A percentile compares a stretch with the other conserved stretches of the same genome.
Evolutionary conservation across 2,329 filamentous ascomycete species (phyloP).

Genomic region (Mycosphaerella sp.): DNA sequence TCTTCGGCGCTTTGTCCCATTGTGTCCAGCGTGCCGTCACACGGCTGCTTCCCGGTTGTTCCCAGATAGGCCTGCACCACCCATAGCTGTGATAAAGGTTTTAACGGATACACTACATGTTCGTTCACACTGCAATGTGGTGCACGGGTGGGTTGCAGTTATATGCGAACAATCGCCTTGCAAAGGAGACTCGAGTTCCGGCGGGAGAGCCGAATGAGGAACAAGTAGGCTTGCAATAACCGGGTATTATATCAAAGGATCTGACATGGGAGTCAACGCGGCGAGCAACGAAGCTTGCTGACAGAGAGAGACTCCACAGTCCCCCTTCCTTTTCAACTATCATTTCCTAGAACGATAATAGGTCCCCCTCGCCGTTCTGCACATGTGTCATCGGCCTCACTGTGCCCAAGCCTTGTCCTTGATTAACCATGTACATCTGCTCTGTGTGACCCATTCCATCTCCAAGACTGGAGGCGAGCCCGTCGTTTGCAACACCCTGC

Average conservation of each 20-base stretch:
- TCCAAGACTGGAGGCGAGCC: constrained; percentile 36
- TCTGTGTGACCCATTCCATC: constrained; percentile 34
- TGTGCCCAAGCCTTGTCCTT: constrained; percentile 69
- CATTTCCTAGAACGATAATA: constrained; percentile 31
- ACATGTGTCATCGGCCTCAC: constrained; percentile 64
- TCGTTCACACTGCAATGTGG: too few species aligned
- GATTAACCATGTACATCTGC: constrained; percentile 64
- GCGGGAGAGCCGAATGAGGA: too few species aligned
- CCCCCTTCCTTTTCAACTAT: neutral
- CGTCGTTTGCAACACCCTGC: constrained; percentile 61
- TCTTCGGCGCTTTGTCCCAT: constrained; percentile 4
- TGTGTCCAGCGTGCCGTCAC: neutral
- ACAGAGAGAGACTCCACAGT: neutral
- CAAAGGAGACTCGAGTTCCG: too few species aligned
- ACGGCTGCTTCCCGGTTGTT: constrained; percentile 2
- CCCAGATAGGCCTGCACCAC: constrained; percentile 2
- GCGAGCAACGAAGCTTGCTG: neutral
- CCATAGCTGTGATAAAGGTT: too few species aligned
- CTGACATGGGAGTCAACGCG: too few species aligned
- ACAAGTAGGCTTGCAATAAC: too few species aligned
- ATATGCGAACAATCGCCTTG: too few species aligned
- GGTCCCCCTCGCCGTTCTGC: constrained; percentile 39
- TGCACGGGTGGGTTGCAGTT: too few species aligned
- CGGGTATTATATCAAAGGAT: too few species aligned
- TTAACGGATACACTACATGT: too few species aligned